Evolutionary conservation across 306 rosid species (phyloP).

Genomic region (Neltuma alba): DNA sequence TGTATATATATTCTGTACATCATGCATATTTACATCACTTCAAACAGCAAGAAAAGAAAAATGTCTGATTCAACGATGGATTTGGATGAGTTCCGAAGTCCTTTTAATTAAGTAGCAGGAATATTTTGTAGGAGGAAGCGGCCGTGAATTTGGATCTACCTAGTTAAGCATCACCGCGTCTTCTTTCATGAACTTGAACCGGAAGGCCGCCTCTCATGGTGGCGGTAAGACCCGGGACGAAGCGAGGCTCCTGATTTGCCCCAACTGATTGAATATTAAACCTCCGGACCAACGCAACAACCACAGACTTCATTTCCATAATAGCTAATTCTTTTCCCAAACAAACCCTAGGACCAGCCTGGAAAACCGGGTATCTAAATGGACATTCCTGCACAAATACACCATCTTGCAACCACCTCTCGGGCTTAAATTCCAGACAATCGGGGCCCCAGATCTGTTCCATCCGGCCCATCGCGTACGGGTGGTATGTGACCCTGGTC

Average conservation of each 20-base stretch:
- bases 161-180: neutral
- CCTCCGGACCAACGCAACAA: constrained; percentile 44
- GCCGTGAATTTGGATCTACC: neutral
- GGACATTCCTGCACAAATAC: constrained; percentile 54
- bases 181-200: constrained; percentile 53
- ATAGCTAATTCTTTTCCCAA: constrained; percentile 87
- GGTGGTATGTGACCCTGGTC: constrained; percentile 80
- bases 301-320: constrained; percentile 65
- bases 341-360: constrained; percentile 83
- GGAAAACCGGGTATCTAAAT: constrained; percentile 81
- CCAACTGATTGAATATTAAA: constrained; percentile 51
- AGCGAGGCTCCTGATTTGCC: constrained; percentile 40
- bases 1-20: neutral
- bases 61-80: neutral
- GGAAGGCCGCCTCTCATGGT: constrained; percentile 70
- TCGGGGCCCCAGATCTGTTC: constrained; percentile 80
- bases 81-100: neutral
- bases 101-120: neutral
- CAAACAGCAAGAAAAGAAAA: neutral
- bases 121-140: neutral
- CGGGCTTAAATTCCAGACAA: constrained; percentile 65
- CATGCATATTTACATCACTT: neutral
- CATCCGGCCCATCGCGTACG: constrained; percentile 96
- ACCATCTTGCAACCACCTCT: constrained; percentile 71
- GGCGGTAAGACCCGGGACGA: constrained; percentile 79